A percentile compares a stretch with the other conserved stretches of the same genome.
These are phyloP conservation scores for Jackrogersella multiformis DNA, from an alignment of 495 filamentous ascomycete genomes.

Conservation along the genomic window DNA sequence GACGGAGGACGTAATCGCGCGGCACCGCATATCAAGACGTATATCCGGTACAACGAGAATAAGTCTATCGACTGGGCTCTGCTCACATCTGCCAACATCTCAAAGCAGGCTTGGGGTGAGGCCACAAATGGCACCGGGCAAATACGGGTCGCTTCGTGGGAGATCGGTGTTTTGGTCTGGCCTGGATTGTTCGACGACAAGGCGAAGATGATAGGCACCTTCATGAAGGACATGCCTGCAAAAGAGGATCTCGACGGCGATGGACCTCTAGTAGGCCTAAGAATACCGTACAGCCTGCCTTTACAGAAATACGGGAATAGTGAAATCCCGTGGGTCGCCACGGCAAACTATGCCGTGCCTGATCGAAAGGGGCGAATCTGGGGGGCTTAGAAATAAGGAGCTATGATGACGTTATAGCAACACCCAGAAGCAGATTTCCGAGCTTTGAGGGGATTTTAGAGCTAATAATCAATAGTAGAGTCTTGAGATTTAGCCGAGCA, in stretches of 20 bases:
- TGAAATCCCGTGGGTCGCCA: constrained; percentile 84
- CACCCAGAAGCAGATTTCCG: too few relatives aligned
- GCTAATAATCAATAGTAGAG: not conserved
- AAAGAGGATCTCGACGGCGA: constrained; percentile 13
- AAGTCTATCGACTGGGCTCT: constrained; percentile 84
- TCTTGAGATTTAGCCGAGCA: not conserved
- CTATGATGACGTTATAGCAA: not conserved
- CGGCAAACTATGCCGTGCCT: constrained; percentile 64
- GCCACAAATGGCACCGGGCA: constrained; percentile 61
- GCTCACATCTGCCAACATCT: constrained; percentile 85
- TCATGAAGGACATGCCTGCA: constrained; percentile 65
- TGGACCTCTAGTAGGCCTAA: constrained; percentile 65
- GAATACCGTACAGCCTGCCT: constrained; percentile 87
- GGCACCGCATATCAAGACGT: constrained; percentile 92
- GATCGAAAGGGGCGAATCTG: constrained; percentile 71
- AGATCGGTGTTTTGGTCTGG: constrained; percentile 88
- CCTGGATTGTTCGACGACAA: constrained; percentile 68
- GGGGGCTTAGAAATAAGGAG: constrained; percentile 14
- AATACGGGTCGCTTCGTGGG: constrained; percentile 80
- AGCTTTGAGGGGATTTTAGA: too few relatives aligned
- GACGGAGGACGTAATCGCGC: constrained; percentile 73
- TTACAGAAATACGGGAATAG: constrained; percentile 67
- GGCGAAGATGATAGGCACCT: constrained; percentile 73
- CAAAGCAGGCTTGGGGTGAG: constrained; percentile 91
- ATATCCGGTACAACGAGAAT: constrained; percentile 71